Conservation (phyloP, 495 filamentous ascomycete species). For the Ascodesmis nigricans region DNA sequence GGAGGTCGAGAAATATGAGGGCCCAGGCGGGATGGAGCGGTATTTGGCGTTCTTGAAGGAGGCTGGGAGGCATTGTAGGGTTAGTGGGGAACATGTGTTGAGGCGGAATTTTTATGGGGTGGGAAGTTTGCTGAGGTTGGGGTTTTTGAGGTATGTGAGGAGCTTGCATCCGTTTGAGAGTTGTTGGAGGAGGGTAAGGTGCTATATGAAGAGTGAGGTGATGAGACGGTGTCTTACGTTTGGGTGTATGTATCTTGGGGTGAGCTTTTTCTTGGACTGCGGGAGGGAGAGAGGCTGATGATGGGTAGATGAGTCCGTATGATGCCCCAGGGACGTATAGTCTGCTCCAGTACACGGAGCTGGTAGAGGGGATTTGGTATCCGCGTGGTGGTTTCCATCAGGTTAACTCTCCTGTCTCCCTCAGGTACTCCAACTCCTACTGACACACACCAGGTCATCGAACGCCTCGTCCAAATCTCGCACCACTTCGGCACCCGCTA, state of each 20-base stretch:
- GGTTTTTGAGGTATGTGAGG: conserved; percentile 31
- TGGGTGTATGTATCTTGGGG: conserved; percentile 53
- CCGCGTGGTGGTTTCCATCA: conserved; percentile 46
- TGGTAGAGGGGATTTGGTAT: conserved; percentile 54
- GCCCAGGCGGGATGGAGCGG: conserved; percentile 37
- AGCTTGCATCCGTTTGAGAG: conserved; percentile 41
- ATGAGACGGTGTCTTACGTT: too few species aligned
- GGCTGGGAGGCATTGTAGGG: conserved; percentile 41
- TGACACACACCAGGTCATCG: conserved; percentile 36
- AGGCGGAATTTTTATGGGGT: conserved; percentile 37
- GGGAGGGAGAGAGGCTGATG: neutral
- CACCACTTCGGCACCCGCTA: conserved; percentile 34
- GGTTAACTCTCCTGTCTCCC: too few species aligned
- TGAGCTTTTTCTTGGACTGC: neutral
- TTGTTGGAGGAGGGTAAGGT: too few species aligned
- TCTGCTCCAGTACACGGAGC: conserved; percentile 48
- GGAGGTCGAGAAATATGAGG: conserved; percentile 46
- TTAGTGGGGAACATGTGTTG: conserved; percentile 37
- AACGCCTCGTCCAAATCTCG: conserved; percentile 34
- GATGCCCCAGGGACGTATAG: conserved; percentile 51
- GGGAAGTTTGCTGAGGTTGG: conserved; percentile 29
- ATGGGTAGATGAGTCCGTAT: conserved; percentile 37
- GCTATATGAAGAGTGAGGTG: too few species aligned
- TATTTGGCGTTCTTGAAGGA: conserved; percentile 38
- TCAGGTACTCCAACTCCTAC: too few species aligned